A percentile compares a stretch with the other conserved stretches of the same genome.
Evolutionary conservation across 2,329 filamentous ascomycete species (phyloP).

Genomic region (Sporothrix euskadiensis): DNA sequence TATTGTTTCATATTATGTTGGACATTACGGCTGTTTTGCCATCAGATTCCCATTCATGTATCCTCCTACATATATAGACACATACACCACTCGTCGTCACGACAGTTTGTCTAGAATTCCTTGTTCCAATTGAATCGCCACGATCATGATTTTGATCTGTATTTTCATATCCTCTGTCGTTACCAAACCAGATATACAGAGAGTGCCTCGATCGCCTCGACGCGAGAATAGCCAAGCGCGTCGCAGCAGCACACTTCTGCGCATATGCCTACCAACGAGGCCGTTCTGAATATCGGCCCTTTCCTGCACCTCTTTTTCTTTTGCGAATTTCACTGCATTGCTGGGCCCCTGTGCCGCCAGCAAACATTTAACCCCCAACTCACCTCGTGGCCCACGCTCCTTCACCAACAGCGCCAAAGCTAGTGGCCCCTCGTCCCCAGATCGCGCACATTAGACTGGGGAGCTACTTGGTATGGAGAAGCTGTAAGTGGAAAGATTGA

Average conservation of each 20-base stretch:
- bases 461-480: background rate
- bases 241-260: background rate
- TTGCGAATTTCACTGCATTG: background rate
- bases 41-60: background rate
- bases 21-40: background rate
- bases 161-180: background rate
- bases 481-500: background rate
- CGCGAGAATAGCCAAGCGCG: background rate
- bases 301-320: background rate
- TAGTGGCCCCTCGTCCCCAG: constrained; percentile 11
- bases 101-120: background rate
- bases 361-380: constrained; percentile 17
- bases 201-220: background rate
- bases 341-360: background rate
- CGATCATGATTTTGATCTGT: background rate
- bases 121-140: background rate
- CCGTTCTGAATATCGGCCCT: background rate
- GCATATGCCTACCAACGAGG: background rate
- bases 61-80: background rate
- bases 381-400: background rate
- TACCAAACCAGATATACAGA: background rate
- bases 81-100: background rate
- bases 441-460: constrained; percentile 9
- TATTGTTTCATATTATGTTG: background rate
- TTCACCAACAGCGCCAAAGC: background rate